Evolutionary conservation across 1,139 yeast species (phyloP), one percentile per base, ranked within the genome.

Genomic region (Geotrichum histeridarum): DNA sequence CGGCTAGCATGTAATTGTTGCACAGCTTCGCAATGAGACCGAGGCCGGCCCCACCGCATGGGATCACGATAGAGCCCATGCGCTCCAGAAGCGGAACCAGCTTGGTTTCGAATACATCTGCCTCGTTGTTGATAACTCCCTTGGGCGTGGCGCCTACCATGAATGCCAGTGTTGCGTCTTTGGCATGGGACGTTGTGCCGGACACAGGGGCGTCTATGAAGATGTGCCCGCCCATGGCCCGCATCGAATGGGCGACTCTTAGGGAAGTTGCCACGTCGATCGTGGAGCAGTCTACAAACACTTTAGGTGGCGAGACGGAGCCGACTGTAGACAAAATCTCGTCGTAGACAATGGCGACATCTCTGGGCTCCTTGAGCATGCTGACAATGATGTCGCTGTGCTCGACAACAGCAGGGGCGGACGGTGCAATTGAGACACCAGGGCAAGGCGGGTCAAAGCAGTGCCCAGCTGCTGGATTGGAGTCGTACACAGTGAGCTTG

Each of bases 161-260:
- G 64, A 81, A 81, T 4, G 83, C 77, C 45, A 81, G 71, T 0
- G 83, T 76, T 1, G 74, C 84, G 54, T 78, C 78, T 54, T 77
- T 66, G 5, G 85, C 85, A 2, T 85, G 84, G 1, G 77, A 77
- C 1, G 78, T 81, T 15, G 84, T 84, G 4, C 85, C 85, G n/a
- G 82, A 78, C 0, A 81, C 84, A 0, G 85, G 85, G 9, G 85
- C 78, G 63, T 81, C 85, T 47, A 80, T 74, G 54, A 69, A 74
- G 4, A 70, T 61, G 57, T 77, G 77, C 38, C 61, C 54, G 14
- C 61, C 62, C 8, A 57, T 52, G 3, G 54, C 39, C 14, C 57
- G 42, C 15, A 64, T 57, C 44, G 55, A 36, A 14, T 58, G 49
- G 14, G 67, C 67, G 32, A 77, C 68, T 41, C 70, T 73, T 8